Percentiles rank a stretch among this genome's conserved stretches.
Evolutionary conservation across 352 stramenopile species (phyloP).

Genomic region (Phytophthora foliorum): DNA sequence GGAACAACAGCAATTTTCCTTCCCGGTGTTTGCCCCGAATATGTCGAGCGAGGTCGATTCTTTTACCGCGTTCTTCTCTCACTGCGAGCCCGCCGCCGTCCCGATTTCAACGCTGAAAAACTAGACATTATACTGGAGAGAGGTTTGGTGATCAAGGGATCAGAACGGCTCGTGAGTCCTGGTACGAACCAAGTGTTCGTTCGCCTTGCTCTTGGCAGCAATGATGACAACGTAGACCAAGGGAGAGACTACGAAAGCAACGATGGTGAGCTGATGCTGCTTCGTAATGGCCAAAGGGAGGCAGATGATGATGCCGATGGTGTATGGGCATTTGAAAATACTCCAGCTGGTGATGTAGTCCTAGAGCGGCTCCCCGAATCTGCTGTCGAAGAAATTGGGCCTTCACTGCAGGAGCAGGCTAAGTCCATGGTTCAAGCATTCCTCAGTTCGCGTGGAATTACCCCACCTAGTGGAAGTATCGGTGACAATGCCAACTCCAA

Average conservation of each 20-base stretch:
- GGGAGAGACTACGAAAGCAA: constrained; percentile 29
- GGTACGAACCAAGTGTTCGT: constrained; percentile 79
- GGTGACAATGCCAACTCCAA: constrained; percentile 27
- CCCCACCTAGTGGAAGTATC: constrained; percentile 21
- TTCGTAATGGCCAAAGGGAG: constrained; percentile 39
- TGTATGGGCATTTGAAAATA: constrained; percentile 78
- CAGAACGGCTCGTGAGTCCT: constrained; percentile 61
- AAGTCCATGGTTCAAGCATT: constrained; percentile 78
- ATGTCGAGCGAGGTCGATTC: constrained; percentile 68
- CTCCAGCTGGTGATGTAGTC: constrained; percentile 60
- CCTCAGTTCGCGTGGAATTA: constrained; percentile 58
- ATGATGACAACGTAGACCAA: constrained; percentile 15
- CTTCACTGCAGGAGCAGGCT: constrained; percentile 68
- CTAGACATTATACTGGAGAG: constrained; percentile 64
- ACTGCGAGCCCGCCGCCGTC: constrained; percentile 55
- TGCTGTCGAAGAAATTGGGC: constrained; percentile 33
- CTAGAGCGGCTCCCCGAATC: constrained; percentile 72
- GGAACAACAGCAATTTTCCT: constrained; percentile 49
- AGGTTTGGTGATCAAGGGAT: constrained; percentile 61
- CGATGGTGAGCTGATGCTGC: constrained; percentile 29
- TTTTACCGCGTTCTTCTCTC: constrained; percentile 70
- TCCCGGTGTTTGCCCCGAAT: constrained; percentile 68
- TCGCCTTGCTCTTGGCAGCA: constrained; percentile 37
- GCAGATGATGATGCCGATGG: constrained; percentile 49
- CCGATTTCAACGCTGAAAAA: constrained; percentile 63